phyloP scores from a whole-genome alignment of 108 stramenopile genomes.

The Skeletonema menzelii region DNA sequence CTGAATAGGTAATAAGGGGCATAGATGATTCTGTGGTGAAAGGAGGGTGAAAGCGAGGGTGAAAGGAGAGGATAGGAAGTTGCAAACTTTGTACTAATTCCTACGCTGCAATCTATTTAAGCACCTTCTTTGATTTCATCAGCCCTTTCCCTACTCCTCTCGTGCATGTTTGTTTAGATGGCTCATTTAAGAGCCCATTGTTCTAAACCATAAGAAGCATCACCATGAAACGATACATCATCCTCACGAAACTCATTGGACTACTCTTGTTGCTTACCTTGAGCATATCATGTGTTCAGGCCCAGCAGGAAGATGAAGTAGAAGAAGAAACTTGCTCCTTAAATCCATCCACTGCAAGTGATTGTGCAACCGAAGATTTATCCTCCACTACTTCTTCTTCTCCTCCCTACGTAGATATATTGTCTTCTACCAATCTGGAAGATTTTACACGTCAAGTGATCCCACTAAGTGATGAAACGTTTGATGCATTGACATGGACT shows the following conservation, averaged over 20 bases:
- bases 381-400: neutral
- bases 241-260: neutral
- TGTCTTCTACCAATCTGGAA: neutral
- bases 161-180: too few relatives aligned
- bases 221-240: neutral
- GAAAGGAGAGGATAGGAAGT: too few relatives aligned
- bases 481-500: conserved; percentile 33
- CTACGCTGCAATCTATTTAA: too few relatives aligned
- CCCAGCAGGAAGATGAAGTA: conserved; percentile 1
- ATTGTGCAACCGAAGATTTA: neutral
- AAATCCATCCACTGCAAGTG: neutral
- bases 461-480: conserved; percentile 34
- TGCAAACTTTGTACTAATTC: too few relatives aligned
- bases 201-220: neutral
- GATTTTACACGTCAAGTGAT: conserved; percentile 23
- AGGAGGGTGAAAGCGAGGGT: too few relatives aligned
- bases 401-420: neutral
- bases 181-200: too few relatives aligned
- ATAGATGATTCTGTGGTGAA: too few relatives aligned
- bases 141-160: too few relatives aligned
- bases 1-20: too few relatives aligned
- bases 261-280: neutral
- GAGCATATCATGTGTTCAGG: neutral
- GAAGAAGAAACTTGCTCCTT: conserved; percentile 19
- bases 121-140: too few relatives aligned